Percentiles rank a stretch among this genome's conserved stretches.
Evolutionary conservation across 148 eudicot genomes (phyloP).

Genomic region (Nyssa sinensis): DNA sequence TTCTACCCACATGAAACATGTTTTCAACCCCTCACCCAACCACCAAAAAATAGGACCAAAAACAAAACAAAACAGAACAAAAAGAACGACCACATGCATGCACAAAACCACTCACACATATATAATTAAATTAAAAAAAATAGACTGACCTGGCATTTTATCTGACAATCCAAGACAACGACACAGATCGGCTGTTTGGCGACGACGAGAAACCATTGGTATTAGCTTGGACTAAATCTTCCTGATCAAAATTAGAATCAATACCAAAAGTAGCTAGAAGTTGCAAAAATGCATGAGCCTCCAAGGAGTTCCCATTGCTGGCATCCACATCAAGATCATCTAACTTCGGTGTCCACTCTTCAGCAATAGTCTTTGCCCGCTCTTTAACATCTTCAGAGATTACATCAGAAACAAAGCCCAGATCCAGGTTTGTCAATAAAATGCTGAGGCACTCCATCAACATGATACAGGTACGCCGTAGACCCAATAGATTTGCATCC

Average conservation of each 20-base stretch:
- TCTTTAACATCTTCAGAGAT: conserved; percentile 60
- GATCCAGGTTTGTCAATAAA: conserved; percentile 48
- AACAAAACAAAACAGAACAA: no score
- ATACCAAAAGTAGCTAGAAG: conserved; percentile 81
- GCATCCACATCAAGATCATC: conserved; percentile 88
- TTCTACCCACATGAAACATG: not conserved
- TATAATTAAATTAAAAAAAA: not conserved
- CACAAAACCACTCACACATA: not conserved
- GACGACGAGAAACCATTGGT: conserved; percentile 98
- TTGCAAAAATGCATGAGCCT: conserved; percentile 98
- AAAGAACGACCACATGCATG: no score
- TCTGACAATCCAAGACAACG: conserved; percentile 91
- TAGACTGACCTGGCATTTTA: conserved; percentile 75
- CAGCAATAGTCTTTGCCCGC: conserved; percentile 80
- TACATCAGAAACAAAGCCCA: conserved; percentile 41
- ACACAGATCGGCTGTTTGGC: conserved; percentile 96
- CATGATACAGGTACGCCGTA: conserved; percentile 95
- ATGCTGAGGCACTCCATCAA: conserved; percentile 94
- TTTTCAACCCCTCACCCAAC: not conserved
- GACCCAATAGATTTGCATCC: conserved; percentile 83
- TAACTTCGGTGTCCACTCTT: conserved; percentile 92
- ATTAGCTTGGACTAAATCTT: conserved; percentile 71
- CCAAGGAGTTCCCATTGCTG: conserved; percentile 94
- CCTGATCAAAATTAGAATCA: conserved; percentile 73
- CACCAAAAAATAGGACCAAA: not conserved